Evolutionary conservation across 495 filamentous ascomycete species (phyloP).

Genomic region (Aspergillus diversus): DNA sequence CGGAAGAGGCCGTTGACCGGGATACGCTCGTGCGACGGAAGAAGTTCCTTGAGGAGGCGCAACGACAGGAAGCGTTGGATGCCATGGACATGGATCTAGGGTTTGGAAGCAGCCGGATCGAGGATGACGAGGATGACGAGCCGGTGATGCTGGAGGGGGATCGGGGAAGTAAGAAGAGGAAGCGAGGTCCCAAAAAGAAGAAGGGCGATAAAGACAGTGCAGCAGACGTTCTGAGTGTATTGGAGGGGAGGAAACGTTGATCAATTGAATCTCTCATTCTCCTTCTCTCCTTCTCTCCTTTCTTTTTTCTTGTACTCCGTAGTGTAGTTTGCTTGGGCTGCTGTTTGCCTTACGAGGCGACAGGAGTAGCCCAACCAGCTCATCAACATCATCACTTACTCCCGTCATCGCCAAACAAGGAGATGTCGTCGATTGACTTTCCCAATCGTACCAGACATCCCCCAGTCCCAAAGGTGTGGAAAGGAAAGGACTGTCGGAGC

Average conservation of each 20-base stretch:
- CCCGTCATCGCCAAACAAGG: not conserved
- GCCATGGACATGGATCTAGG: slow-evolving; percentile 92
- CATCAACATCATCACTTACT: not conserved
- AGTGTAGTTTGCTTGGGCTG: not conserved
- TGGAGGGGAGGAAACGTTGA: slow-evolving; percentile 67
- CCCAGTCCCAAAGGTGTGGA: not conserved
- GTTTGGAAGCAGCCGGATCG: slow-evolving; percentile 83
- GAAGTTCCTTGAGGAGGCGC: slow-evolving; percentile 69
- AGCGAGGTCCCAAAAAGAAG: slow-evolving; percentile 81
- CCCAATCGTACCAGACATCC: too few species aligned
- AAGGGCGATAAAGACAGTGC: slow-evolving; percentile 84
- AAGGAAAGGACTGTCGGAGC: not conserved
- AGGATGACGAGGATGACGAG: slow-evolving; percentile 80
- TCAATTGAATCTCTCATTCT: not conserved
- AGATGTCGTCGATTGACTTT: too few species aligned
- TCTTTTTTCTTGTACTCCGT: not conserved
- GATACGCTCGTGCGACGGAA: slow-evolving; percentile 66
- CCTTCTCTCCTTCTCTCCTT: too few species aligned
- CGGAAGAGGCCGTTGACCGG: slow-evolving; percentile 45
- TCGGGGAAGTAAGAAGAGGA: slow-evolving; percentile 66
- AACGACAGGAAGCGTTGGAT: slow-evolving; percentile 68
- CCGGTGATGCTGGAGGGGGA: slow-evolving; percentile 66
- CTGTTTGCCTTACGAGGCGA: not conserved
- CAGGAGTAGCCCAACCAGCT: not conserved
- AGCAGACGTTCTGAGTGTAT: slow-evolving; percentile 76